Percentiles rank a stretch among this genome's conserved stretches.
phyloP scores from a whole-genome alignment of 2,329 filamentous ascomycete species.

The Colletotrichum navitas region DNA sequence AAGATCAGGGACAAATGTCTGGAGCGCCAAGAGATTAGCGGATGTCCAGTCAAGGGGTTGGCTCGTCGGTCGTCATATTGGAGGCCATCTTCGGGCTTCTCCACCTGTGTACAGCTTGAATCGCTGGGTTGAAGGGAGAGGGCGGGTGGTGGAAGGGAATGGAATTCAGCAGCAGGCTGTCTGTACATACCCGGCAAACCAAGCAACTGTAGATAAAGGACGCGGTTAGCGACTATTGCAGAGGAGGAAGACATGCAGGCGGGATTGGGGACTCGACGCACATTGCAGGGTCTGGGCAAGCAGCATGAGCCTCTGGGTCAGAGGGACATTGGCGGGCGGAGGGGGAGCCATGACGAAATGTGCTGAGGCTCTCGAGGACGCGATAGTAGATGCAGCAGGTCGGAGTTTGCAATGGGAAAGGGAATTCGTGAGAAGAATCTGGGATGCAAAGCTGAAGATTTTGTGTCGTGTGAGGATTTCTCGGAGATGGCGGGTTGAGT shows the following conservation, averaged over 20 bases:
- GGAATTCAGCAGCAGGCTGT: conserved; percentile 27
- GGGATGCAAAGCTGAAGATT: conserved; percentile 13
- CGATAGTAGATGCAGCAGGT: conserved; percentile 14
- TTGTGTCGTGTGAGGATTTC: conserved; percentile 31
- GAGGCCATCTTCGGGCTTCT: background rate
- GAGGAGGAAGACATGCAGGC: conserved; percentile 40
- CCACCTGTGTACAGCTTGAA: conserved; percentile 8
- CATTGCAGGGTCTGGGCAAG: conserved; percentile 95
- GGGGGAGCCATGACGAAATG: conserved; percentile 66
- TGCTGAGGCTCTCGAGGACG: conserved; percentile 11
- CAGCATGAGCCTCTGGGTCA: conserved; percentile 79
- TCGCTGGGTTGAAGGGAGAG: conserved; percentile 34
- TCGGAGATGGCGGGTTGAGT: conserved; percentile 27
- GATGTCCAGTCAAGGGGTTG: background rate
- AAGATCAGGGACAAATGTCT: conserved; percentile 91
- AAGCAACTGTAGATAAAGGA: conserved; percentile 69
- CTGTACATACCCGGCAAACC: conserved; percentile 82
- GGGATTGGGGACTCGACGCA: conserved; percentile 59
- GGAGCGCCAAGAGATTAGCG: conserved; percentile 27
- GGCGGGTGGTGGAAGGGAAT: conserved; percentile 34
- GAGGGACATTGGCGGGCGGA: conserved; percentile 75
- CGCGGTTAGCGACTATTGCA: conserved; percentile 51
- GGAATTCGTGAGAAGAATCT: background rate
- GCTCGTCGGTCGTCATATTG: background rate
- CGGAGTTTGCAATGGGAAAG: background rate